Base-by-base conservation (phyloP, 176 grass and related monocot species). In the Triticum dicoccoides region DNA sequence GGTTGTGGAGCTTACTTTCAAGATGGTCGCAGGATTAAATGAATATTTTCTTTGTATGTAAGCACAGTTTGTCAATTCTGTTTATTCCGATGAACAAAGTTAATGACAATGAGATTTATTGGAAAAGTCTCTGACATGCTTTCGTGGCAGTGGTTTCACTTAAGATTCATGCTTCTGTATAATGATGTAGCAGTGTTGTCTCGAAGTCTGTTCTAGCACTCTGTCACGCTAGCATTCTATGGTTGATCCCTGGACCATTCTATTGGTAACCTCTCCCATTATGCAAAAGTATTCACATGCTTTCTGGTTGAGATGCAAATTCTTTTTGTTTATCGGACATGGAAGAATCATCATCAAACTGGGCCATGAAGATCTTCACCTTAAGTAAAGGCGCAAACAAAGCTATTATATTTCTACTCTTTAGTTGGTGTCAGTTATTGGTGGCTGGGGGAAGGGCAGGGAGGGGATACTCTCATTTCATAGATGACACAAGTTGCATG, bases 61-160 rank as follows among this genome's bases (percentile, higher is more conserved):
- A 75, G 35, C 5, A 75, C 7, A 73, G 39, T 32, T 32, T 83
- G 24, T 73, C 51, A 65, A 30, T 66, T 74, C 9, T 91, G 13
- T 76, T 90, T 87, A 12, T 79, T 78, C 18, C 83, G 66, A 83
- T 74, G 67, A 83, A 66, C 41, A 79, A 69, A 90, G 56, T 32
- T 86, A 25, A 10, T 74, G 35, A 13, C 11, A 15, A 41, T 85
- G 8, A 8, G 18, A 59, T 71, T 9, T 56, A 52, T 62, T 10
- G 37, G 38, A 64, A 47, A 54, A 51, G 44, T 47, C 63, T 4
- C 37, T 44, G 15, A 23, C 30, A 66, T 74, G 27, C 33, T 66
- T 73, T 29, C 7, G 7, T 58, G 58, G 18, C 49, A 73, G 54
- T 78, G 3, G 54, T 79, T 79, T 79, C 3, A 51, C 65, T 79